phyloP scores from a whole-genome alignment of 202 grass and related monocot species.

The Hordeum pubiflorum region DNA sequence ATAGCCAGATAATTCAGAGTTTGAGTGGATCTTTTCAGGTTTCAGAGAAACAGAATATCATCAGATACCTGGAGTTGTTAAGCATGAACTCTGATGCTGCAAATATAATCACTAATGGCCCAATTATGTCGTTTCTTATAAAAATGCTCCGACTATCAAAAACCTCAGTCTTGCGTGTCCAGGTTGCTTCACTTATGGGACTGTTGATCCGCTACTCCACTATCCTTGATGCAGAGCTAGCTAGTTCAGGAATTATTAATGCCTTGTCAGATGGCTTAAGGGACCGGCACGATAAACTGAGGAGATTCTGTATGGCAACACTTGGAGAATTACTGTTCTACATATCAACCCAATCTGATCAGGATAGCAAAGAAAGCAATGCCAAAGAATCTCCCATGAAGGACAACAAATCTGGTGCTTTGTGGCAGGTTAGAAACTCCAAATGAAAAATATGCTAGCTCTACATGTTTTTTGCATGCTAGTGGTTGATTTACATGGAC shows the following conservation, averaged over 20 bases:
- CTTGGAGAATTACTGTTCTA: slow-evolving; percentile 94
- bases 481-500: background rate
- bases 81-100: slow-evolving; percentile 81
- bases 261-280: slow-evolving; percentile 87
- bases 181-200: slow-evolving; percentile 86
- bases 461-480: background rate
- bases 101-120: slow-evolving; percentile 82
- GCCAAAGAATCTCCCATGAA: slow-evolving; percentile 73
- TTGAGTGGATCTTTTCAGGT: slow-evolving; percentile 85
- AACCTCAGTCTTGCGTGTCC: slow-evolving; percentile 61
- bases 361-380: slow-evolving; percentile 67
- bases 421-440: slow-evolving; percentile 77
- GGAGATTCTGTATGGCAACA: slow-evolving; percentile 94
- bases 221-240: slow-evolving; percentile 68
- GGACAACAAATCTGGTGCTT: slow-evolving; percentile 46
- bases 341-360: slow-evolving; percentile 84
- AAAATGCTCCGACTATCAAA: slow-evolving; percentile 90
- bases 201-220: slow-evolving; percentile 90
- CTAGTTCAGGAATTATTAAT: slow-evolving; percentile 87
- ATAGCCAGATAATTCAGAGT: slow-evolving; percentile 71
- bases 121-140: slow-evolving; percentile 72
- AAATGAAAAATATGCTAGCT: background rate
- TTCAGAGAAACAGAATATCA: slow-evolving; percentile 89
- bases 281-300: slow-evolving; percentile 84
- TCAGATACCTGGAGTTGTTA: slow-evolving; percentile 88